Percentiles rank a stretch among this genome's conserved stretches.
These are phyloP conservation scores for Neonectria neomacrospora DNA, from an alignment of 2,329 filamentous ascomycete genomes.

Conservation along the genomic window DNA sequence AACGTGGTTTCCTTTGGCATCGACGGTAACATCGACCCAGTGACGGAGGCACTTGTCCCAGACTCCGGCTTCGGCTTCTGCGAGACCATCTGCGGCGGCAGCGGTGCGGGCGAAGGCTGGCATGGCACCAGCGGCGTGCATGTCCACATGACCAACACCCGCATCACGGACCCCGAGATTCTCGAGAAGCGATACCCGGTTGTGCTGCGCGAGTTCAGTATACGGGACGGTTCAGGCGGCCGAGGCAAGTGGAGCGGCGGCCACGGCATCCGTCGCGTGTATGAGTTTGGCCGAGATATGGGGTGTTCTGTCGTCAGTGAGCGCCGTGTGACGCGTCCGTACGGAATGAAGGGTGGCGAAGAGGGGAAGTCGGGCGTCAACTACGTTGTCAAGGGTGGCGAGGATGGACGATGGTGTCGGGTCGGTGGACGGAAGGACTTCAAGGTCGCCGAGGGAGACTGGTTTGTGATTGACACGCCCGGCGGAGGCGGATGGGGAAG, in stretches of 20 bases:
- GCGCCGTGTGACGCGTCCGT: slow-evolving; percentile 15
- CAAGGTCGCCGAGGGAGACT: slow-evolving; percentile 10
- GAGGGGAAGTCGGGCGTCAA: slow-evolving; percentile 17
- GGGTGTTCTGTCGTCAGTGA: slow-evolving; percentile 16
- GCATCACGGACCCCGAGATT: slow-evolving; percentile 83
- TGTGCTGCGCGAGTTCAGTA: slow-evolving; percentile 73
- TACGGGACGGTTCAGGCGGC: slow-evolving; percentile 66
- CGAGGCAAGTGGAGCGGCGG: slow-evolving; percentile 76
- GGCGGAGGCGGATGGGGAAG: slow-evolving; percentile 23
- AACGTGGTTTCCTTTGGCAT: slow-evolving; percentile 88
- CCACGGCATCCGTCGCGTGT: slow-evolving; percentile 78
- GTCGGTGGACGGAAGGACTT: slow-evolving; percentile 17
- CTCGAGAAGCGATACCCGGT: slow-evolving; percentile 79
- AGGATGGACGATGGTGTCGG: slow-evolving; percentile 6
- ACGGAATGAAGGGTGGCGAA: slow-evolving; percentile 21
- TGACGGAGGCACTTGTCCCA: slow-evolving; percentile 49
- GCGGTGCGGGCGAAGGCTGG: slow-evolving; percentile 78
- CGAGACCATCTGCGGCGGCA: slow-evolving; percentile 84
- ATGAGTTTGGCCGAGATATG: slow-evolving; percentile 67
- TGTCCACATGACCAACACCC: slow-evolving; percentile 86
- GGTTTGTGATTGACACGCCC: slow-evolving; percentile 19
- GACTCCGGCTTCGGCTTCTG: slow-evolving; percentile 81
- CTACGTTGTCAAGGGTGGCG: slow-evolving; percentile 4
- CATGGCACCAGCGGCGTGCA: slow-evolving; percentile 80
- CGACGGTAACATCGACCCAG: slow-evolving; percentile 65